Evolutionary conservation across 352 stramenopile genomes (phyloP), one percentile per base, ranked within the genome.

Genomic region (Phytopythium litorale): DNA sequence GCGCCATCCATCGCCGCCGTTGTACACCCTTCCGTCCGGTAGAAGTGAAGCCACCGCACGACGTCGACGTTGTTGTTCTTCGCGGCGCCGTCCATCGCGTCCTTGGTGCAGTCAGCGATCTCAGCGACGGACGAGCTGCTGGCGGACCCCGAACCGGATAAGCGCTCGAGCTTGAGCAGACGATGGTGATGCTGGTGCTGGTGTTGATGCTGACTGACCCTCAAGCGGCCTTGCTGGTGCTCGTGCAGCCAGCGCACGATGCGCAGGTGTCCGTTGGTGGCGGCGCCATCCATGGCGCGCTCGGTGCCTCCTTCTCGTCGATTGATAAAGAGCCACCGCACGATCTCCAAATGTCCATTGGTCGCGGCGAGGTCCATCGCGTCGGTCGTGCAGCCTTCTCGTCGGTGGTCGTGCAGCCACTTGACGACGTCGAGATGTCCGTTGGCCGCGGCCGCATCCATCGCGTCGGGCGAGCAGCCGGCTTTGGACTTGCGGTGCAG

Each of bases 281-380:
- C 75, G 8, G 75, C 75, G 3, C 62, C 48, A n/a, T 78, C 70
- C 63, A 84, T 81, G 2, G 75, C 75, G 11, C 57, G 45, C 16
- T 66, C 57, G 12, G 75, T 79, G 23, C 70, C 78, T 4, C 67
- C 64, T 50, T 72, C 64, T 23, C 51, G 62, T 7, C 67, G 19
- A 28, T 79, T 72, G 0, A 65, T n/a, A 30, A 78, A 68, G 42
- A 84, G 51, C 52, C 58, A 67, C 25, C 64, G 54, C 32, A 80
- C 67, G 13, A 84, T 28, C 3, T 42, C 60, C 1, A 75, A 19
- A 33, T 78, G 43, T 23, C 75, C 72, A 23, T 71, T 67, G 12
- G 52, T 56, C 16, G 72, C 72, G 0, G 65, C 72, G 11, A 67
- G 33, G 33, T 38, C 33, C 33, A 38, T 38, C 33, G 33, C 33